A percentile compares a stretch with the other conserved stretches of the same genome.
These are phyloP conservation scores for Fusarium albosuccineum DNA, from an alignment of 2,329 filamentous ascomycete species.

Conservation along the genomic window DNA sequence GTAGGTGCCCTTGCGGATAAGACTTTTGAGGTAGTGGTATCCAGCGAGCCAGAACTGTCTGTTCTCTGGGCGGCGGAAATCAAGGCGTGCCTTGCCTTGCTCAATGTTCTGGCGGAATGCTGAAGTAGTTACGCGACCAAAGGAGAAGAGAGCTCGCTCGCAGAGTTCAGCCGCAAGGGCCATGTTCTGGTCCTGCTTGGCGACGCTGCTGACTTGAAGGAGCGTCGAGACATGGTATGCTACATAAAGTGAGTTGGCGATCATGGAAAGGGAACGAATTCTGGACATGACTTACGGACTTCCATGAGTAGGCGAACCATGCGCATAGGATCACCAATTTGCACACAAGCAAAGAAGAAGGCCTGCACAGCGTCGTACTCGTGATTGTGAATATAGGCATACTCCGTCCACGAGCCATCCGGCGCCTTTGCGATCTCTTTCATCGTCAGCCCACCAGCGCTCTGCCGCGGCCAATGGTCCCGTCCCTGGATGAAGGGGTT, in stretches of 20 bases:
- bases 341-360: slow-evolving; percentile 83
- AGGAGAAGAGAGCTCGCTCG: slow-evolving; percentile 91
- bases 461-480: slow-evolving; percentile 85
- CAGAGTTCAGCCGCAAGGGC: slow-evolving; percentile 87
- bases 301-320: slow-evolving; percentile 78
- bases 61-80: slow-evolving; percentile 87
- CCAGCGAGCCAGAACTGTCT: slow-evolving; percentile 92
- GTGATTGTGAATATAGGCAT: slow-evolving; percentile 80
- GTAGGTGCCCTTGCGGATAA: slow-evolving; percentile 93
- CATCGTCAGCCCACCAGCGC: slow-evolving; percentile 88
- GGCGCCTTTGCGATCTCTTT: slow-evolving; percentile 61
- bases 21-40: slow-evolving; percentile 87
- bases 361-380: slow-evolving; percentile 81
- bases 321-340: slow-evolving; percentile 84
- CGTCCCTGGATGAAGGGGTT: slow-evolving; percentile 91
- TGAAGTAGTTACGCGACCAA: slow-evolving; percentile 89
- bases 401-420: slow-evolving; percentile 73
- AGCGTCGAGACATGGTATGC: slow-evolving; percentile 93
- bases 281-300: slow-evolving; percentile 50
- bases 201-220: slow-evolving; percentile 93
- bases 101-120: slow-evolving; percentile 82
- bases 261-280: background rate
- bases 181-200: slow-evolving; percentile 91
- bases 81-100: slow-evolving; percentile 82
- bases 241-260: slow-evolving; percentile 43